Percentiles rank a stretch among this genome's conserved stretches.
These are phyloP conservation scores for Fusarium nygamai DNA, from an alignment of 2,329 filamentous ascomycete species.

Conservation along the genomic window DNA sequence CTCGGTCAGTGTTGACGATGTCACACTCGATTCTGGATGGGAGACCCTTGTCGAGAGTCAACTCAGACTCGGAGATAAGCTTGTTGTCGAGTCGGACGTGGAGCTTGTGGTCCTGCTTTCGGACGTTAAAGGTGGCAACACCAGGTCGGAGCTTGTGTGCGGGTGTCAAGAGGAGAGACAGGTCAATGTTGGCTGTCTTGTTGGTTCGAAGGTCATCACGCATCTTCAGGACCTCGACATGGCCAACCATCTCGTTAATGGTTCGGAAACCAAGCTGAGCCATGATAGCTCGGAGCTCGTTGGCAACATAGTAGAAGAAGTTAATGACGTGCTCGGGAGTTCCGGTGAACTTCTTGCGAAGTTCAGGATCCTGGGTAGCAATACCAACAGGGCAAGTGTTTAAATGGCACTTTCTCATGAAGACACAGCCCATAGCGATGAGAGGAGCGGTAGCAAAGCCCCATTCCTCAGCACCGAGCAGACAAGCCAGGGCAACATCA, in stretches of 20 bases:
- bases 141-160: constrained; percentile 95
- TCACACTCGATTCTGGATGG: constrained; percentile 95
- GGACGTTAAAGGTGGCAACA: constrained; percentile 96
- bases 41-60: constrained; percentile 92
- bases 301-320: constrained; percentile 98
- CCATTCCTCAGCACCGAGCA: constrained; percentile 98
- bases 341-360: constrained; percentile 92
- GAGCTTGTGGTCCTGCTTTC: constrained; percentile 95
- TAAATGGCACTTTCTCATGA: constrained; percentile 83
- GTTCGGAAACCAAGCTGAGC: constrained; percentile 93
- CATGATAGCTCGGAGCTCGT: constrained; percentile 97
- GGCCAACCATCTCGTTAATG: constrained; percentile 97
- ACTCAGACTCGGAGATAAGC: constrained; percentile 92
- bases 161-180: constrained; percentile 91
- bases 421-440: constrained; percentile 96
- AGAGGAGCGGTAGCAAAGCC: constrained; percentile 94
- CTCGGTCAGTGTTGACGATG: constrained; percentile 95
- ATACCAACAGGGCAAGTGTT: constrained; percentile 94
- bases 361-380: constrained; percentile 92
- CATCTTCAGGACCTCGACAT: constrained; percentile 85
- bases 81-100: constrained; percentile 96
- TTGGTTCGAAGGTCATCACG: constrained; percentile 87
- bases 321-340: constrained; percentile 97
- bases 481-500: constrained; percentile 92
- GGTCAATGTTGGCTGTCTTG: constrained; percentile 92